Evolutionary conservation across 2,329 filamentous ascomycete species (phyloP).

Genomic region (Colletotrichum neosansevieriae): DNA sequence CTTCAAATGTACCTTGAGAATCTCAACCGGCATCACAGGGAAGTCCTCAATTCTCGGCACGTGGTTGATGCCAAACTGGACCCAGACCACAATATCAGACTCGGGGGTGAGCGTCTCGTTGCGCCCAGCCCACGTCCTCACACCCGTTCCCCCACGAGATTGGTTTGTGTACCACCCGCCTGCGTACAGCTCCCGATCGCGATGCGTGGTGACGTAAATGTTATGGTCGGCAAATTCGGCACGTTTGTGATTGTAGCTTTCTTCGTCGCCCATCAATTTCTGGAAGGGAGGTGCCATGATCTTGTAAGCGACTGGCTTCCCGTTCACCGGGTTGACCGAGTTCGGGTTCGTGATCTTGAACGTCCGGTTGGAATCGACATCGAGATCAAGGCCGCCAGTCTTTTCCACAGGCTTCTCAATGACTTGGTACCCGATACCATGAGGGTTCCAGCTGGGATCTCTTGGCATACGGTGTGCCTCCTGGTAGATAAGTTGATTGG

Average conservation of each 20-base stretch:
- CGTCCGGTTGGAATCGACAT: slow-evolving; percentile 28
- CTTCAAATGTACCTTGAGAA: slow-evolving; percentile 61
- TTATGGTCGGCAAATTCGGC: slow-evolving; percentile 38
- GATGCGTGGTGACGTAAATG: slow-evolving; percentile 38
- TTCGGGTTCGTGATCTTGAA: slow-evolving; percentile 40
- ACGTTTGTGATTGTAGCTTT: slow-evolving; percentile 37
- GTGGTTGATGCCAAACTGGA: slow-evolving; percentile 69
- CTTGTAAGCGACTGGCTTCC: slow-evolving; percentile 40
- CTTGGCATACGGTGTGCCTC: slow-evolving; percentile 33
- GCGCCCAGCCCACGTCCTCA: slow-evolving; percentile 31
- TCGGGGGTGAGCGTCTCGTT: slow-evolving; percentile 27
- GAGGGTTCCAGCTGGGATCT: slow-evolving; percentile 33
- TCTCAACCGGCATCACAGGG: slow-evolving; percentile 70
- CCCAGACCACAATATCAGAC: slow-evolving; percentile 58
- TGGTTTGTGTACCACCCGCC: slow-evolving; percentile 38
- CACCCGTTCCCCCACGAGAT: slow-evolving; percentile 30
- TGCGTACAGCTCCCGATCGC: slow-evolving; percentile 34
- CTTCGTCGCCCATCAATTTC: slow-evolving; percentile 34
- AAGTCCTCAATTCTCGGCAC: slow-evolving; percentile 68
- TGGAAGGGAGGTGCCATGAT: slow-evolving; percentile 36
- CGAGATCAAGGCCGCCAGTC: slow-evolving; percentile 21
- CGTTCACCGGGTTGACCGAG: slow-evolving; percentile 37
- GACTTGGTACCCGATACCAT: slow-evolving; percentile 36
- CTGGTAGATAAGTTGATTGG: slow-evolving; percentile 68
- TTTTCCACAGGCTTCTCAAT: slow-evolving; percentile 31